Evolutionary conservation across 2,329 filamentous ascomycete genomes (phyloP).

Genomic region (Annulohypoxylon truncatum): DNA sequence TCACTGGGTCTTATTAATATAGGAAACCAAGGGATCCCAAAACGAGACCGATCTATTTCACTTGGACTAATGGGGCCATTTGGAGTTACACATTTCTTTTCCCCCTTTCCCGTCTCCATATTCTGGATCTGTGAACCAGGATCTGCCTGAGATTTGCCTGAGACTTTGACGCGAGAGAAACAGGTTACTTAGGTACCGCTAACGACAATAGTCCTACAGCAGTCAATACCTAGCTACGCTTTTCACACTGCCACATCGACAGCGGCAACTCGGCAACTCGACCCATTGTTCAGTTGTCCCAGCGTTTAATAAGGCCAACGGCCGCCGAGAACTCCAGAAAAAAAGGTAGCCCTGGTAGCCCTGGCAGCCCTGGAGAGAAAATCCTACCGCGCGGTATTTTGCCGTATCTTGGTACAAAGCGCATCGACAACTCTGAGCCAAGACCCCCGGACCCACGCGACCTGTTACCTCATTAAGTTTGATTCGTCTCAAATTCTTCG

Average conservation of each 20-base stretch:
- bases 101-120: neutral
- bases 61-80: constrained; percentile 14
- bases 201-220: neutral
- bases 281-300: neutral
- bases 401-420: constrained; percentile 6
- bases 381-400: constrained; percentile 29
- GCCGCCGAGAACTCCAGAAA: constrained; percentile 1
- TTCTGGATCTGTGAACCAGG: neutral
- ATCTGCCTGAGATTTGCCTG: constrained; percentile 8
- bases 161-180: constrained; percentile 5
- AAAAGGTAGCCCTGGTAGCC: constrained; percentile 2
- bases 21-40: constrained; percentile 14
- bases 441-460: constrained; percentile 44
- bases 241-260: constrained; percentile 28
- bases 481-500: constrained; percentile 33
- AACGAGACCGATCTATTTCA: constrained; percentile 15
- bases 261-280: constrained; percentile 7
- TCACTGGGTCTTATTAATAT: constrained; percentile 14
- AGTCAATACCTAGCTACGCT: neutral
- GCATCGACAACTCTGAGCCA: constrained; percentile 26
- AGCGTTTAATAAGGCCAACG: constrained; percentile 2
- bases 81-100: constrained; percentile 14
- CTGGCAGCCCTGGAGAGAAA: too few species aligned
- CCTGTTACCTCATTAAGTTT: constrained; percentile 40
- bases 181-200: neutral